Evolutionary conservation across 352 stramenopile species (phyloP), one percentile per base, ranked within the genome.

Genomic region (Halophytophthora polymorphica): DNA sequence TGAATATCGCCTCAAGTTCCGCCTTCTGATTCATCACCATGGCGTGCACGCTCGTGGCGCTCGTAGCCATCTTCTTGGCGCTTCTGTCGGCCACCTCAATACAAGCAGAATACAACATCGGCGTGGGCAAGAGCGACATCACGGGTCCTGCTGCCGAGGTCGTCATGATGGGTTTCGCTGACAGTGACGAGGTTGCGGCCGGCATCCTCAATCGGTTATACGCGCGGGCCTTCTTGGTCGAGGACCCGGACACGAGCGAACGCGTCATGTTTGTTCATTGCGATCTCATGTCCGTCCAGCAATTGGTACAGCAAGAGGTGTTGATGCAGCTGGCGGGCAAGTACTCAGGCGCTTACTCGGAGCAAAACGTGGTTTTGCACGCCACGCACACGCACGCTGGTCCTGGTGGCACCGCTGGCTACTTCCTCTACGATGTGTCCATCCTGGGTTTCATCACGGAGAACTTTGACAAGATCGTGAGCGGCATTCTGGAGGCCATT

Each of bases 361-460:
- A 66, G 45, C 66, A 84, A 40, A 90, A 87, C 49, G 61, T 88
- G 13, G 66, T 69, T 25, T 67, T 92, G 18, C 76, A 72, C 58
- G 82, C 76, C 21, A 94, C 76, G 3, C 83, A 94, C 63, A 92
- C 82, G 31, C 83, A 94, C 58, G 77, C 71, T 29, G 80, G 68
- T 3, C 80, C 82, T 0, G 80, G 67, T 15, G 83, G 83, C 6
- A 83, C 83, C 40, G 53, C 86, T 0, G 77, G 81, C 41, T 89
- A 93, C 58, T 68, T 80, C 18, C 41, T 93, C 2, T 94, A 86
- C 64, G 61, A 73, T 21, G 53, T 75, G 17, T 65, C 64, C 29
- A 73, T 71, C 45, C 38, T 65, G 6, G 64, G 67, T 1, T 77
- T 56, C 56, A 73, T 72, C 44, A 54, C 61, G 17, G 64, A 88